Conservation (phyloP, 495 filamentous ascomycete species). For the Podospora comata region DNA sequence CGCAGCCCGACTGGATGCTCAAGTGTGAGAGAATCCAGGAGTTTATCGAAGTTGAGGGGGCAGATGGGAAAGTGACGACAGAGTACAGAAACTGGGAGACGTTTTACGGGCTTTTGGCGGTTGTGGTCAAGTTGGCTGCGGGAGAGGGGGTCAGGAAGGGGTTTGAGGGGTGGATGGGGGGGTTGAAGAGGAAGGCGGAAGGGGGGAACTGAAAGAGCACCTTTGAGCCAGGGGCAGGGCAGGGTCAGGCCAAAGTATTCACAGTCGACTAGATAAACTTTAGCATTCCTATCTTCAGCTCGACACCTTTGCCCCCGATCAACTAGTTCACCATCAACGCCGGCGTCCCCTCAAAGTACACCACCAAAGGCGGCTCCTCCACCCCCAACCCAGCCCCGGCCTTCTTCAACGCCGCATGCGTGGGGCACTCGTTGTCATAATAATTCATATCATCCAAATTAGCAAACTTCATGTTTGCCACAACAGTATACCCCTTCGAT, state of each 20-base stretch:
- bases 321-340: background rate
- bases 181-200: conserved; percentile 33
- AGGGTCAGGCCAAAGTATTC: too few species aligned
- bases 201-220: background rate
- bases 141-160: conserved; percentile 27
- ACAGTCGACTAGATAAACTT: too few species aligned
- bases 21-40: conserved; percentile 40
- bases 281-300: too few species aligned
- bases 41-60: conserved; percentile 25
- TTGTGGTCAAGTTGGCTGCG: conserved; percentile 22
- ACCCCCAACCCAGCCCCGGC: conserved; percentile 33
- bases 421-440: conserved; percentile 63
- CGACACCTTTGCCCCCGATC: too few species aligned
- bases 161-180: conserved; percentile 34
- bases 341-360: conserved; percentile 41
- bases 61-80: conserved; percentile 14
- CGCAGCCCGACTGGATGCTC: conserved; percentile 28
- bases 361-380: conserved; percentile 47
- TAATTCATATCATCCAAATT: conserved; percentile 66
- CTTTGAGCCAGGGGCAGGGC: too few species aligned
- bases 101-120: conserved; percentile 37
- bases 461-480: conserved; percentile 57
- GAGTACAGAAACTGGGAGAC: conserved; percentile 41
- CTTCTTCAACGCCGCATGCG: conserved; percentile 59
- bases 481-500: conserved; percentile 61